Evolutionary conservation across 495 filamentous ascomycete species (phyloP).

Genomic region (Aspergillus haitiensis): DNA sequence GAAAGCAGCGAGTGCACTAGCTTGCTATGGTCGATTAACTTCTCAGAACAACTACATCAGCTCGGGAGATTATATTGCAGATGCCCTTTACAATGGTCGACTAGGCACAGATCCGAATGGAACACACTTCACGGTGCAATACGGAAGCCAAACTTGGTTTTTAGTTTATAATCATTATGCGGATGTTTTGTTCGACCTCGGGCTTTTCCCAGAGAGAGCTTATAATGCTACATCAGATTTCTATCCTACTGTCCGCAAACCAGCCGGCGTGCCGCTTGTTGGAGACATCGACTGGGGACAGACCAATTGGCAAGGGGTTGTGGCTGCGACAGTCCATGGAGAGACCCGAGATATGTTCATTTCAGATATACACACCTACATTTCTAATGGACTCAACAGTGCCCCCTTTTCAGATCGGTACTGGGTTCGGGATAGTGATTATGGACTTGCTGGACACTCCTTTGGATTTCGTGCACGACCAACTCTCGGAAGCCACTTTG

Average conservation of each 20-base stretch:
- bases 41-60: conserved; percentile 37
- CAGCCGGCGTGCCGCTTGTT: conserved; percentile 37
- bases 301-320: conserved; percentile 42
- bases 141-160: conserved; percentile 36
- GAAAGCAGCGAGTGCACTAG: conserved; percentile 51
- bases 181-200: conserved; percentile 40
- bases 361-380: conserved; percentile 37
- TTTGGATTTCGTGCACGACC: conserved; percentile 40
- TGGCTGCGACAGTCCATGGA: conserved; percentile 29
- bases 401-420: conserved; percentile 44
- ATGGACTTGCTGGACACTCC: conserved; percentile 21
- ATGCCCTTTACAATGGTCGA: conserved; percentile 40
- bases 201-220: conserved; percentile 35
- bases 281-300: conserved; percentile 37
- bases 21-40: conserved; percentile 38
- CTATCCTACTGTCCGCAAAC: conserved; percentile 32
- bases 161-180: conserved; percentile 43
- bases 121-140: conserved; percentile 43
- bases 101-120: conserved; percentile 36
- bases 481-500: conserved; percentile 46
- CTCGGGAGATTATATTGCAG: conserved; percentile 34
- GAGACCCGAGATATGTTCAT: conserved; percentile 30
- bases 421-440: conserved; percentile 31
- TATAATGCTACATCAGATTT: conserved; percentile 37
- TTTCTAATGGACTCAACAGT: conserved; percentile 41